Evolutionary conservation across 129 eudicot genomes (phyloP).

Genomic region (Heracleum sosnowskyi): DNA sequence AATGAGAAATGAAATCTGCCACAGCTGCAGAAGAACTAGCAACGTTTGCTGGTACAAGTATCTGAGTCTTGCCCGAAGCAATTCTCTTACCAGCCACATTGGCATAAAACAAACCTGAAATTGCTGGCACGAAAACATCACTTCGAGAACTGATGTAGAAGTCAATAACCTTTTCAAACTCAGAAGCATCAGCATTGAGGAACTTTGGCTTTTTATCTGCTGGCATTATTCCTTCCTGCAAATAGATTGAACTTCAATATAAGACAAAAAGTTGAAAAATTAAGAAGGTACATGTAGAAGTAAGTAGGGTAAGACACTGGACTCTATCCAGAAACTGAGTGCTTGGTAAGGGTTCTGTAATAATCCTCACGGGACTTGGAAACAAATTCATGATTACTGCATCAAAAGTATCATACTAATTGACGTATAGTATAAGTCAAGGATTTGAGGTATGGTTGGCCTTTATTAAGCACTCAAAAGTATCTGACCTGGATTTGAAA

Average conservation of each 20-base stretch:
- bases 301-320: background rate
- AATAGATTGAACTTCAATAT: slow-evolving; percentile 1
- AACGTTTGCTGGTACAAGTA: slow-evolving; percentile 68
- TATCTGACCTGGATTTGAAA: background rate
- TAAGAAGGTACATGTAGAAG: background rate
- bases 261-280: background rate
- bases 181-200: slow-evolving; percentile 52
- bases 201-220: slow-evolving; percentile 59
- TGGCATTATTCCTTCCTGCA: slow-evolving; percentile 89
- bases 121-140: slow-evolving; percentile 87
- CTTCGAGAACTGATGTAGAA: slow-evolving; percentile 73
- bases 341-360: background rate
- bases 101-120: slow-evolving; percentile 87
- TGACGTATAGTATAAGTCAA: background rate
- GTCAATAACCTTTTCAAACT: slow-evolving; percentile 77
- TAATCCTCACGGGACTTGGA: background rate
- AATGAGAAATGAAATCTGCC: slow-evolving; percentile 51
- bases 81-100: slow-evolving; percentile 94
- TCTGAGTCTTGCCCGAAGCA: slow-evolving; percentile 78
- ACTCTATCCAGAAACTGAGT: background rate
- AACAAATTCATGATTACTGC: background rate
- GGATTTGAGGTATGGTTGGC: background rate
- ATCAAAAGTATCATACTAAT: background rate
- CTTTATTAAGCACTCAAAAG: no score
- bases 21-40: slow-evolving; percentile 36